Evolutionary conservation across 768 basidiomycete genomes (phyloP), one percentile per base, ranked within the genome.

Genomic region (Naganishia antarctica): DNA sequence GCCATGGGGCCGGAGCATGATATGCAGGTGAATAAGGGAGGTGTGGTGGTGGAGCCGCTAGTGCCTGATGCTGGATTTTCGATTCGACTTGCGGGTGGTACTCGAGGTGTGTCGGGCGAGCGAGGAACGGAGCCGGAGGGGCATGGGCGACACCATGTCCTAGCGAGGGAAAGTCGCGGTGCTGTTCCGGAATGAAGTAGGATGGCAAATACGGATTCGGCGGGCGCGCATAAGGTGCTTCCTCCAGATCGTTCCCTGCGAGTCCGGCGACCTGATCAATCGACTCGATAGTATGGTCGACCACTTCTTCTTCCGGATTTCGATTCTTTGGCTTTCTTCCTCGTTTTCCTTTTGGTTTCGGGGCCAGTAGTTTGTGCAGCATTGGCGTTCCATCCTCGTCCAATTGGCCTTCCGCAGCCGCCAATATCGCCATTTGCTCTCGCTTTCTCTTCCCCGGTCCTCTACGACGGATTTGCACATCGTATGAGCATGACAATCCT

Each of bases 381-480:
- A 57, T 18, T 16, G 53, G 53, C 23, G 53, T 57, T 11, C 53
- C 53, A 40, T 57, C 53, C 23, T 57, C 53, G 25, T 57, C 53
- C 53, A 57, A 21, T 34, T 57, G 32, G n/a, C 53, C 53, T 21
- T 57, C 53, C 1, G 53, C 53, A 23, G 53, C 32, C 16, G 53
- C 34, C 34, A 57, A 26, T 6, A 57, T 57, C 34, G 62, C 62
- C 31, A 65, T 18, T 18, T 57, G 47, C 29, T 71, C 72, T 58
- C 76, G 76, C 57, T 77, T 78, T 28, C 72, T 72, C 68, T 75
- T 78, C 12, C 78, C 78, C n/a, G 78, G 78, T 15, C 78, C 78
- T 47, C 78, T 73, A 15, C 78, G 72, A 26, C 76, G 70, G 63
- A 79, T 75, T 32, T 62, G 61, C 3, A 71, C 70, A 61, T 79